Evolutionary conservation across 1,284 basidiomycete species (phyloP).

Genomic region (Ceratobasidium sp.): DNA sequence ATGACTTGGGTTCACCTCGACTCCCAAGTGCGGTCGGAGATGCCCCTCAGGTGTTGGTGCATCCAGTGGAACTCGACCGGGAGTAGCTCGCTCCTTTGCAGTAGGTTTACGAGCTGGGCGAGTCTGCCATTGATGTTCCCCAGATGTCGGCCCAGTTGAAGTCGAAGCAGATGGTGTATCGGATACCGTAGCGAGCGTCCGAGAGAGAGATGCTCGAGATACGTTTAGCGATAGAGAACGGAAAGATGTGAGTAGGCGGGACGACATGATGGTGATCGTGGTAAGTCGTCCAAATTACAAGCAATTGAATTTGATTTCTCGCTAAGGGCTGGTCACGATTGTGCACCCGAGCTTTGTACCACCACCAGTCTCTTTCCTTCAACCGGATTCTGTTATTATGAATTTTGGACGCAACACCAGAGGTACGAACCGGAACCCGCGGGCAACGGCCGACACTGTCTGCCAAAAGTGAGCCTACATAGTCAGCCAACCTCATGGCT

Average conservation of each 20-base stretch:
- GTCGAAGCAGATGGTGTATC: neutral
- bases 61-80: slow-evolving; percentile 9
- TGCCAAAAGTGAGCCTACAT: slow-evolving; percentile 79
- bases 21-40: slow-evolving; percentile 16
- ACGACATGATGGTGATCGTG: slow-evolving; percentile 20
- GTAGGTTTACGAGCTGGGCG: slow-evolving; percentile 32
- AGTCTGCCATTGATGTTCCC: slow-evolving; percentile 19
- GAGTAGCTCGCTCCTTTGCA: slow-evolving; percentile 28
- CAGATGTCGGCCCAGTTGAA: neutral
- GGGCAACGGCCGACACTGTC: slow-evolving; percentile 69
- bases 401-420: slow-evolving; percentile 40
- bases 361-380: neutral
- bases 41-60: slow-evolving; percentile 22
- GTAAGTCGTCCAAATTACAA: neutral
- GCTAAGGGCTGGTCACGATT: neutral
- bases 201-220: neutral
- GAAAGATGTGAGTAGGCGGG: slow-evolving; percentile 18
- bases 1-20: slow-evolving; percentile 65
- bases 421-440: slow-evolving; percentile 62
- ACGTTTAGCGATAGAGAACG: slow-evolving; percentile 18
- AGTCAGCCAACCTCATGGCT: neutral
- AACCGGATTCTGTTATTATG: slow-evolving; percentile 6
- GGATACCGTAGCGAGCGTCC: slow-evolving; percentile 7
- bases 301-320: slow-evolving; percentile 8
- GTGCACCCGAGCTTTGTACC: neutral